Conservation (phyloP, 352 stramenopile genomes). For the Phytophthora kernoviae region DNA sequence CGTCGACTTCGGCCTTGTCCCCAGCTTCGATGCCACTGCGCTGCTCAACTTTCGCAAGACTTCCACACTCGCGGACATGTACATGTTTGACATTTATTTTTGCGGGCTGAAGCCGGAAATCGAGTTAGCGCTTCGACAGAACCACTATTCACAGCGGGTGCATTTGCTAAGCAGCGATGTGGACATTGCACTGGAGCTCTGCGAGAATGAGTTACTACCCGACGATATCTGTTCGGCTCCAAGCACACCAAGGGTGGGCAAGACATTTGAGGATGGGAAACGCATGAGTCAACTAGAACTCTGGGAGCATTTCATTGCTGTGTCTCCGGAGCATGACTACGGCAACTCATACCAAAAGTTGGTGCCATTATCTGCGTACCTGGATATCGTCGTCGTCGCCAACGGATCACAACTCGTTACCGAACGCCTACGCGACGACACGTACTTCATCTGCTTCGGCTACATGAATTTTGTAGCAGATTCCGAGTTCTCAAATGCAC, state of each 20-base stretch:
- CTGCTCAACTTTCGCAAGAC: slow-evolving; percentile 79
- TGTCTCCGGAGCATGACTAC: slow-evolving; percentile 35
- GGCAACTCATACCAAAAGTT: slow-evolving; percentile 51
- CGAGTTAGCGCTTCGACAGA: slow-evolving; percentile 50
- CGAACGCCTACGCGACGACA: slow-evolving; percentile 50
- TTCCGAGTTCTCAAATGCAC: slow-evolving; percentile 62
- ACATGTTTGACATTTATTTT: slow-evolving; percentile 82
- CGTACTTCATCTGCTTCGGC: slow-evolving; percentile 80
- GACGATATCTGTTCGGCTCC: slow-evolving; percentile 38
- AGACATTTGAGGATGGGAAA: slow-evolving; percentile 58
- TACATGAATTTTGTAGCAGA: slow-evolving; percentile 76
- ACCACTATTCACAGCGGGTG: slow-evolving; percentile 50
- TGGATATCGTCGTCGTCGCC: slow-evolving; percentile 61
- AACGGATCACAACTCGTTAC: slow-evolving; percentile 44
- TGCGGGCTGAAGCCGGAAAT: slow-evolving; percentile 64
- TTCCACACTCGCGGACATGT: slow-evolving; percentile 60
- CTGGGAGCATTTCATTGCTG: slow-evolving; percentile 70
- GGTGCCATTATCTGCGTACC: slow-evolving; percentile 58
- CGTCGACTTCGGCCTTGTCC: slow-evolving; percentile 83
- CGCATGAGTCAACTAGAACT: slow-evolving; percentile 65
- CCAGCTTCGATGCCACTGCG: slow-evolving; percentile 77
- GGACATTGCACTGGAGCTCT: slow-evolving; percentile 67
- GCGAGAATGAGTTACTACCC: slow-evolving; percentile 65
- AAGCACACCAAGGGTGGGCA: slow-evolving; percentile 27
- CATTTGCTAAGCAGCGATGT: slow-evolving; percentile 59